Conservation (phyloP, 164 flowering plant genomes). For the Vitis vinifera region DNA sequence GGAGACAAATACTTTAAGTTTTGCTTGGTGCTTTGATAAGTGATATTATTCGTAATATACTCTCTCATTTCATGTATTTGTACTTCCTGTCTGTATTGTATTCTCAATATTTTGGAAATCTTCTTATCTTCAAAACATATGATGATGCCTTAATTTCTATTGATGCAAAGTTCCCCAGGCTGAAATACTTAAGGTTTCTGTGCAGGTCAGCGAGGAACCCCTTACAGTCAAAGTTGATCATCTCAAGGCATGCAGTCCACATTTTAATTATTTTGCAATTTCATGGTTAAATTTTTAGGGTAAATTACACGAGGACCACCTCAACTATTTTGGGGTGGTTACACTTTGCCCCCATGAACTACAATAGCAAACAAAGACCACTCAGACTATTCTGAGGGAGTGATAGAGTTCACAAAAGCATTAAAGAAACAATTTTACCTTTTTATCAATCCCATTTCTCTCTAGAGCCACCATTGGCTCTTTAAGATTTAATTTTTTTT, state of each 20-base stretch:
- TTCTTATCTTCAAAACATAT: background rate
- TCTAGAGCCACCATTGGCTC: no score
- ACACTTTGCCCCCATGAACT: no score
- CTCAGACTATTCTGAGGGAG: no score
- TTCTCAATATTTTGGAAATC: background rate
- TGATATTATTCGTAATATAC: background rate
- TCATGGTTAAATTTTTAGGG: no score
- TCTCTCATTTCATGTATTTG: background rate
- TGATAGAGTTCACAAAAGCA: no score
- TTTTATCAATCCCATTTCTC: no score
- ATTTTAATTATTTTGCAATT: background rate
- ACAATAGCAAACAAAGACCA: no score
- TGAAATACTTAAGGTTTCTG: constrained; percentile 10
- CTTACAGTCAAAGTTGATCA: constrained; percentile 98
- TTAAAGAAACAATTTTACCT: no score
- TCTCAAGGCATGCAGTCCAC: constrained; percentile 62
- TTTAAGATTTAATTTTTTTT: no score
- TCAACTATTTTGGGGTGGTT: no score
- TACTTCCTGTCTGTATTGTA: background rate
- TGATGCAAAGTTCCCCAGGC: background rate
- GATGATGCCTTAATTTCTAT: background rate
- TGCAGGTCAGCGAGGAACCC: constrained; percentile 89
- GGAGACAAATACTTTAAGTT: background rate
- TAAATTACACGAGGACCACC: no score
- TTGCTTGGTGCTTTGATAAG: background rate